phyloP scores from a whole-genome alignment of 2,329 filamentous ascomycete genomes.

The Exophiala calicioides region DNA sequence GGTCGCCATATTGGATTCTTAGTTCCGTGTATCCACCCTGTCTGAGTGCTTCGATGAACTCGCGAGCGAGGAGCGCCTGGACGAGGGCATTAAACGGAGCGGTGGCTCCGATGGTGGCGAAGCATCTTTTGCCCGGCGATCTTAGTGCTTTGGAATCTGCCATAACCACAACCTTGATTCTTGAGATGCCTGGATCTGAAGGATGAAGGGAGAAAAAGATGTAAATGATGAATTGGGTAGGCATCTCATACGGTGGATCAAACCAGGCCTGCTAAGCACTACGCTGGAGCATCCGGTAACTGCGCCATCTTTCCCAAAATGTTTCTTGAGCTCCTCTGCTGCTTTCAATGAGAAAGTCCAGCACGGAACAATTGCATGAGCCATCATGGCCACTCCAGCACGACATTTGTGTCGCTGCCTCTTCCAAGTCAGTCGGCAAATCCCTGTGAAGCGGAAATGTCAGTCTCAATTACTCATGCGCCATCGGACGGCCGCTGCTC shows the following conservation, averaged over 20 bases:
- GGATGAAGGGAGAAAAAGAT: slow-evolving; percentile 1
- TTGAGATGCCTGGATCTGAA: not conserved
- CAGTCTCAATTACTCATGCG: slow-evolving; percentile 11
- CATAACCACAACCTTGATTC: slow-evolving; percentile 14
- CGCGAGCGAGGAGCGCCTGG: slow-evolving; percentile 60
- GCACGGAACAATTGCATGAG: not conserved
- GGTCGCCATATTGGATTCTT: slow-evolving; percentile 75
- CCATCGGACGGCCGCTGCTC: slow-evolving; percentile 6
- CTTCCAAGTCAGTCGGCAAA: slow-evolving; percentile 22
- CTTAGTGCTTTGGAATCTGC: not conserved
- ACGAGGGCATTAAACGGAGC: slow-evolving; percentile 77
- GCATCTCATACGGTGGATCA: slow-evolving; percentile 4
- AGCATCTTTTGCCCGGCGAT: slow-evolving; percentile 55
- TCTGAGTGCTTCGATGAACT: slow-evolving; percentile 64
- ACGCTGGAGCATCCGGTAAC: too few relatives aligned
- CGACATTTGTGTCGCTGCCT: slow-evolving; percentile 29
- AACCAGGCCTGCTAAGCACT: slow-evolving; percentile 8
- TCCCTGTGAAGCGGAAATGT: slow-evolving; percentile 28
- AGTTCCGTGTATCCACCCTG: slow-evolving; percentile 68
- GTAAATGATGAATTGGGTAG: too few relatives aligned
- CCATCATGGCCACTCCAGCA: slow-evolving; percentile 30
- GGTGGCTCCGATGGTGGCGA: slow-evolving; percentile 91
- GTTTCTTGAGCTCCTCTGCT: slow-evolving; percentile 15
- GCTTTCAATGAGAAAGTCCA: slow-evolving; percentile 18
- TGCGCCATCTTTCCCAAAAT: too few relatives aligned